phyloP scores from a whole-genome alignment of 768 basidiomycete genomes.

The Termitomyces sp. region DNA sequence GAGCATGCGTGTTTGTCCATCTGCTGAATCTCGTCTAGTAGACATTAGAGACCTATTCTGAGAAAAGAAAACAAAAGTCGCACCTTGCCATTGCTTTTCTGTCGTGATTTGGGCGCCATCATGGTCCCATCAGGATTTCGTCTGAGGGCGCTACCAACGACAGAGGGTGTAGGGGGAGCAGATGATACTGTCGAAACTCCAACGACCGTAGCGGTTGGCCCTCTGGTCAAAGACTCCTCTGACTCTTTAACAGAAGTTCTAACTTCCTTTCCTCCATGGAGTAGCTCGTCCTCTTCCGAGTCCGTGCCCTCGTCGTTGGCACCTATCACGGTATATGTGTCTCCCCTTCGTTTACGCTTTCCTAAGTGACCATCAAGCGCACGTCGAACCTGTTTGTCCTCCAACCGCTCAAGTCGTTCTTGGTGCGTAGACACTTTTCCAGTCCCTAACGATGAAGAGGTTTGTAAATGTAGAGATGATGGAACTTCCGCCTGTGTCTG shows the following conservation, averaged over 20 bases:
- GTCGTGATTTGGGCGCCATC: conserved; percentile 46
- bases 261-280: conserved; percentile 4
- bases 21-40: conserved; percentile 40
- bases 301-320: conserved; percentile 26
- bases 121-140: conserved; percentile 62
- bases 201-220: neutral
- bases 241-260: conserved; percentile 4
- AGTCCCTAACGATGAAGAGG: conserved; percentile 83
- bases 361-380: conserved; percentile 45
- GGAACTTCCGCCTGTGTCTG: conserved; percentile 72
- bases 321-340: conserved; percentile 35
- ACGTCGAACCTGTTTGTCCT: conserved; percentile 57
- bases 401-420: conserved; percentile 53
- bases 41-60: neutral
- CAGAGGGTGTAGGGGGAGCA: conserved; percentile 19
- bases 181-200: conserved; percentile 6
- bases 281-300: conserved; percentile 23
- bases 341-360: conserved; percentile 46
- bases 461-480: conserved; percentile 58
- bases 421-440: conserved; percentile 60
- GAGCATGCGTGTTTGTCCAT: conserved; percentile 42
- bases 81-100: conserved; percentile 44
- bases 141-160: conserved; percentile 64
- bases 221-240: neutral
- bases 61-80: conserved; percentile 17